A percentile compares a stretch with the other conserved stretches of the same genome.
These are phyloP conservation scores for Canavalia ensiformis DNA, from an alignment of 306 rosid genomes.

Conservation along the genomic window DNA sequence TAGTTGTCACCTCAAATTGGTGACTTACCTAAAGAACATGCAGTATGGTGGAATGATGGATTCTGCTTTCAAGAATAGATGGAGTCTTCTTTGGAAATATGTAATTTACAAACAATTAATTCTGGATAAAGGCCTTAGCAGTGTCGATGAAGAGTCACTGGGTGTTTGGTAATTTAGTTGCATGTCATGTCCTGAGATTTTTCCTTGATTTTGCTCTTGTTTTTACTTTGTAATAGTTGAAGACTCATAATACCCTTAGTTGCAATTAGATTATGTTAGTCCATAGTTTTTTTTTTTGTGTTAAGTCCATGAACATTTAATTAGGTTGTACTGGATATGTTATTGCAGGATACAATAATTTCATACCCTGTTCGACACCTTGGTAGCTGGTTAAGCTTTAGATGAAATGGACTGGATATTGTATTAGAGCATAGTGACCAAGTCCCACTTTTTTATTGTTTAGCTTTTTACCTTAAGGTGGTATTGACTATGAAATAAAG, in stretches of 20 bases:
- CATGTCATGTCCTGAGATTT: slow-evolving; percentile 21
- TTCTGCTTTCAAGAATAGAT: slow-evolving; percentile 3
- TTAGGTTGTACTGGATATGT: background rate
- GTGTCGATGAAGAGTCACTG: background rate
- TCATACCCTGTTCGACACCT: background rate
- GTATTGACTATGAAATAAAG: background rate
- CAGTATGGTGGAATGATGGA: slow-evolving; percentile 10
- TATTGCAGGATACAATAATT: background rate
- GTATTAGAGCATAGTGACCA: slow-evolving; percentile 8
- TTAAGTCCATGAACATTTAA: slow-evolving; percentile 6
- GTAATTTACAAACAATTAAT: slow-evolving; percentile 26
- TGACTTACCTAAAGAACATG: background rate
- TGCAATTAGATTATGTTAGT: background rate
- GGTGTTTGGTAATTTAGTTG: background rate
- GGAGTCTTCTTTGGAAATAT: slow-evolving; percentile 17
- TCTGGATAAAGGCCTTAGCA: background rate
- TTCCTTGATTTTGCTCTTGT: slow-evolving; percentile 20
- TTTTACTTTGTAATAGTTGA: slow-evolving; percentile 7
- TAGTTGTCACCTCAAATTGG: slow-evolving; percentile 12
- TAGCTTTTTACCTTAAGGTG: background rate
- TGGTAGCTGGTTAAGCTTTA: background rate
- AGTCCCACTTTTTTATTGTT: background rate
- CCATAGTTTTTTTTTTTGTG: background rate
- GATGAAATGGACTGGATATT: background rate
- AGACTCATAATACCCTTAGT: background rate